phyloP scores from a whole-genome alignment of 225 moss, liverwort and hornwort species.

The Polytrichum commune region DNA sequence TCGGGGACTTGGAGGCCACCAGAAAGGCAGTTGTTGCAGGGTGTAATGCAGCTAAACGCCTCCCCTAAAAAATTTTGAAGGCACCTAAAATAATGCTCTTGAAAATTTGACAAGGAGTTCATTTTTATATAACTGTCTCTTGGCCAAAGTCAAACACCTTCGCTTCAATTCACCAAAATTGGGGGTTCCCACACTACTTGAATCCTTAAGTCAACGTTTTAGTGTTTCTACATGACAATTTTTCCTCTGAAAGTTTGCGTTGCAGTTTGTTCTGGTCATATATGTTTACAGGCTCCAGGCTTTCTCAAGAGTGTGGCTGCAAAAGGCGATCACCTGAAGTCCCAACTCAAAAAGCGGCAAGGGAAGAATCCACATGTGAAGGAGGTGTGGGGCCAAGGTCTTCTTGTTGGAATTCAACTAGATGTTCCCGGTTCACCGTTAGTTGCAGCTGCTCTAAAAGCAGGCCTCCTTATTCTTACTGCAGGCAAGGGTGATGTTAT shows the following conservation, averaged over 20 bases:
- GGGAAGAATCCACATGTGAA: constrained; percentile 66
- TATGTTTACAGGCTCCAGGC: constrained; percentile 35
- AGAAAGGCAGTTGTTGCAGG: constrained; percentile 41
- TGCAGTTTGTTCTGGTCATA: no score
- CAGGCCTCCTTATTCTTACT: constrained; percentile 78
- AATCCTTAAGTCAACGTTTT: no score
- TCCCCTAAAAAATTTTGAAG: no score
- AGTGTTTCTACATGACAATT: no score
- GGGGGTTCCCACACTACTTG: no score
- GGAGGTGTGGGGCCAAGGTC: constrained; percentile 81
- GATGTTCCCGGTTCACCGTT: constrained; percentile 73
- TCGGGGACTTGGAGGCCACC: constrained; percentile 65
- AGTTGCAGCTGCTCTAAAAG: constrained; percentile 61
- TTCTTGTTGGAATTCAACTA: constrained; percentile 81
- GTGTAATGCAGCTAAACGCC: constrained; percentile 41
- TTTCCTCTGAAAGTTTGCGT: no score
- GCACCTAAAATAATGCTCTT: no score
- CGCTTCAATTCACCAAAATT: no score
- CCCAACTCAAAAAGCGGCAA: constrained; percentile 35
- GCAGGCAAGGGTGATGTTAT: constrained; percentile 89
- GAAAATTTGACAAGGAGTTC: constrained; percentile 21
- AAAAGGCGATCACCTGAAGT: constrained; percentile 40
- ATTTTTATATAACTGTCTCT: no score
- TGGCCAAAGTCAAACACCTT: no score
- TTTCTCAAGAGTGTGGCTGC: constrained; percentile 41